Percentiles rank a stretch among this genome's conserved stretches.
Conservation (phyloP, 495 filamentous ascomycete genomes). For the Aspergillus mulundensis region DNA sequence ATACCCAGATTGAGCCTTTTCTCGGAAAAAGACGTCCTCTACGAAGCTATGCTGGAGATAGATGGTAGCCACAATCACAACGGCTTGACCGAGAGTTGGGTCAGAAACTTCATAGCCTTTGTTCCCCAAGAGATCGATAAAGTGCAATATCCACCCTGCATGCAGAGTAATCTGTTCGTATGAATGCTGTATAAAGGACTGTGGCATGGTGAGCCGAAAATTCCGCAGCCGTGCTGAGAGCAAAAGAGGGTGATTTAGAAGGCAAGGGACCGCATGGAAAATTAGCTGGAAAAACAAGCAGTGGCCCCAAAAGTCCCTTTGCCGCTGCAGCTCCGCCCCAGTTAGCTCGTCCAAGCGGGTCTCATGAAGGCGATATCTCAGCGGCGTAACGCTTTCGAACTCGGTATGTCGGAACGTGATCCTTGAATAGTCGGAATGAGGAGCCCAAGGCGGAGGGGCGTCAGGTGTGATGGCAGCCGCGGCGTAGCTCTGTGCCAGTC, state of each 20-base stretch:
- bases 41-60: conserved; percentile 11
- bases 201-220: conserved; percentile 10
- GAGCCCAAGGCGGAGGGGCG: conserved; percentile 5
- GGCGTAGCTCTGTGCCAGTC: conserved; percentile 7
- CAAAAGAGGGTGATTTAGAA: conserved; percentile 8
- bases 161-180: conserved; percentile 9
- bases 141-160: conserved; percentile 8
- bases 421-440: conserved; percentile 8
- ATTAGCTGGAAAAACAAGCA: conserved; percentile 11
- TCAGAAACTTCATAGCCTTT: conserved; percentile 8
- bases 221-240: conserved; percentile 6
- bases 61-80: conserved; percentile 6
- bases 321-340: not conserved
- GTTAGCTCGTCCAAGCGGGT: conserved; percentile 7
- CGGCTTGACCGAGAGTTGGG: conserved; percentile 5
- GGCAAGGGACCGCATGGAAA: conserved; percentile 7
- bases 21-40: conserved; percentile 10
- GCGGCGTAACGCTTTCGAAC: conserved; percentile 9
- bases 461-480: not conserved
- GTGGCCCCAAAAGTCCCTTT: conserved; percentile 7
- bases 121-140: not conserved
- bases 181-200: conserved; percentile 8
- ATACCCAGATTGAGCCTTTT: conserved; percentile 9
- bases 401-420: conserved; percentile 12
- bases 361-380: conserved; percentile 7